Base-by-base conservation (phyloP, 179 eudicot genomes). In the Heliamphora ciliata region DNA sequence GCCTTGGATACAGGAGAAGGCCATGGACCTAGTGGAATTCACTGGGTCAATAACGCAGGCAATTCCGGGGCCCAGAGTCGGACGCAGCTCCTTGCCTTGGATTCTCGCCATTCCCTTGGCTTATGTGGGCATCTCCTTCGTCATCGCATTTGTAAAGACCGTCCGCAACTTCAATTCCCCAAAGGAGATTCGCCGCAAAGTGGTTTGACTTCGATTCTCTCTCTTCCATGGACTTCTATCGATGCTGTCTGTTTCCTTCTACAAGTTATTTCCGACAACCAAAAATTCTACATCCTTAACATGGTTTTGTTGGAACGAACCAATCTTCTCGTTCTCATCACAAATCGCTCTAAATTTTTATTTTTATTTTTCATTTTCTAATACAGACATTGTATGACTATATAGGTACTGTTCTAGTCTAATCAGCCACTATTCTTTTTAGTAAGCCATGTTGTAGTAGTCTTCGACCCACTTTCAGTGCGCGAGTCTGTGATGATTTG, bases 1-100 rank as follows among this genome's bases (percentile, higher is more conserved):
- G 84, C 94, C 94, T 0, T 93, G 98, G 98, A 90, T 93, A 77
- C 90, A 93, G 75, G 97, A 91, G 86, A 95, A 93, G 79, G 98
- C 98, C 44, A 77, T 95, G 87, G 98, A 95, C 86, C 82, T 93
- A 83, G 98, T 93, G 4, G 98, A 94, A 86, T 94, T 92, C 80
- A 94, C 90, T 0, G 98, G 98, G 6, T 90, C 97, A 0, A 92
- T 95, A 1, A 90, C 92, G 0, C 97, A 91, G 84, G 95, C 98
- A 4, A 84, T 95, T 64, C 98, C 98, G 0, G 98, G 98, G 0
- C 98, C 98, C 0, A 83, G 98, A 60, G 95, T 95, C 17, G 94
- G 92, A 1, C 81, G 46, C 46, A 92, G 86, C 86, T 84, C 89
- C 13, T 80, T 94, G 44, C 98, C 98, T 0, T 95, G 98, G 98